These are phyloP conservation scores for Salvia splendens DNA, from an alignment of 257 asterid species.

Conservation along the genomic window DNA sequence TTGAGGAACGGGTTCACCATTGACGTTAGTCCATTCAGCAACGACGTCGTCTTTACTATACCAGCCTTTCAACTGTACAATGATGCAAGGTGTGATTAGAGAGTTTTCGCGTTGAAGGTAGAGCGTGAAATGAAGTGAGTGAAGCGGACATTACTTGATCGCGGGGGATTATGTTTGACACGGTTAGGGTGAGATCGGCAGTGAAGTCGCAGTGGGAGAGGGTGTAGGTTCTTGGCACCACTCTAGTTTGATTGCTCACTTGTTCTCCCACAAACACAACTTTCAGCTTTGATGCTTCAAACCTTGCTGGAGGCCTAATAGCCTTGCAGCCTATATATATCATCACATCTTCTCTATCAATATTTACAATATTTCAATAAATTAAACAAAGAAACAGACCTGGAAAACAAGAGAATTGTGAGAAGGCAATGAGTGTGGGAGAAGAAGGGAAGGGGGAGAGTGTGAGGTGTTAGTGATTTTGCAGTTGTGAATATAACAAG, in stretches of 20 bases:
- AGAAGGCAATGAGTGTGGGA: constrained; percentile 44
- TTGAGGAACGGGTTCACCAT: constrained; percentile 70
- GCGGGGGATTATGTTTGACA: constrained; percentile 65
- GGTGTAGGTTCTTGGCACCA: constrained; percentile 83
- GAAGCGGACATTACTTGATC: constrained; percentile 56
- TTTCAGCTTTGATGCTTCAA: constrained; percentile 82
- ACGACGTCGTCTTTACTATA: constrained; percentile 85
- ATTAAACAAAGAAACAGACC: constrained; percentile 37
- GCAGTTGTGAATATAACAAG: constrained; percentile 41
- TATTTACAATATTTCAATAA: not conserved
- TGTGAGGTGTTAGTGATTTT: constrained; percentile 44
- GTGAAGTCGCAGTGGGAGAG: constrained; percentile 95
- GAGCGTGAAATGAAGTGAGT: not conserved
- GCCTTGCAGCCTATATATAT: constrained; percentile 63
- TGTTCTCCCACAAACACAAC: constrained; percentile 67
- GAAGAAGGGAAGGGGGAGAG: constrained; percentile 24
- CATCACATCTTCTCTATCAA: not conserved
- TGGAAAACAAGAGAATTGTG: constrained; percentile 73
- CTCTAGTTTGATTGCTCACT: constrained; percentile 35
- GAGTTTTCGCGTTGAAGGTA: no score
- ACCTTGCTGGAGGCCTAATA: constrained; percentile 89
- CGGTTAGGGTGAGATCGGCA: constrained; percentile 45
- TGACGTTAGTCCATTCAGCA: constrained; percentile 86
- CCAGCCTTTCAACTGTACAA: constrained; percentile 86
- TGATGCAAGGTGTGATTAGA: not conserved